phyloP scores from a whole-genome alignment of 805 yeast species.

The Saccharomyces jurei region DNA sequence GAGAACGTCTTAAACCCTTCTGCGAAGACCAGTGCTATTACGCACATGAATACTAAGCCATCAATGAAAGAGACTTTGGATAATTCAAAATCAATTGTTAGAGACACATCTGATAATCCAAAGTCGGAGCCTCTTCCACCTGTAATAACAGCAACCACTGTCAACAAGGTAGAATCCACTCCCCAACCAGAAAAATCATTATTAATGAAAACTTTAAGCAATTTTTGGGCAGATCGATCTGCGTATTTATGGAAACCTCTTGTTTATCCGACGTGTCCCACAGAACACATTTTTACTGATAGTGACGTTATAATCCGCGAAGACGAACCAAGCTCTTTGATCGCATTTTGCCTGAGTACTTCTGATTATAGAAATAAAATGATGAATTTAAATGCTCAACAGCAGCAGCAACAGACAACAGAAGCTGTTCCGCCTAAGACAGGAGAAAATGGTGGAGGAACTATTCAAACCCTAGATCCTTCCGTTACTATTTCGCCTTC shows the following conservation, averaged over 20 bases:
- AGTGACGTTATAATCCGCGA: constrained; percentile 90
- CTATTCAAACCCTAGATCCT: neutral
- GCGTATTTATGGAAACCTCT: constrained; percentile 93
- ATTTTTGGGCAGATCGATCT: constrained; percentile 96
- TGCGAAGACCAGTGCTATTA: neutral
- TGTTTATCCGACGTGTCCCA: constrained; percentile 65
- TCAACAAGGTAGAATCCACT: constrained; percentile 20
- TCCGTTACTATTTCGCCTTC: constrained; percentile 2
- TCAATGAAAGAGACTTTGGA: neutral
- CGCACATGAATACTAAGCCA: neutral
- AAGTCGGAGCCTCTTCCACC: constrained; percentile 18
- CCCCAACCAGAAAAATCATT: constrained; percentile 63
- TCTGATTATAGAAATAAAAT: constrained; percentile 71
- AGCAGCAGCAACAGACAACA: constrained; percentile 3
- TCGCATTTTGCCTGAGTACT: constrained; percentile 85
- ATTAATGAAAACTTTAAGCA: constrained; percentile 71
- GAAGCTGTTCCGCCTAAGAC: neutral
- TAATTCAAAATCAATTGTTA: neutral
- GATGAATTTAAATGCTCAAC: constrained; percentile 22
- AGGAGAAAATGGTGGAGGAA: neutral
- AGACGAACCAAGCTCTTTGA: constrained; percentile 90
- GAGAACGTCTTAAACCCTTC: constrained; percentile 10
- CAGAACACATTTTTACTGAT: constrained; percentile 89
- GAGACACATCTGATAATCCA: neutral
- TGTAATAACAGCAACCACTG: constrained; percentile 13